Base-by-base conservation (phyloP, 2,329 filamentous ascomycete genomes). In the Aspergillus versicolor region DNA sequence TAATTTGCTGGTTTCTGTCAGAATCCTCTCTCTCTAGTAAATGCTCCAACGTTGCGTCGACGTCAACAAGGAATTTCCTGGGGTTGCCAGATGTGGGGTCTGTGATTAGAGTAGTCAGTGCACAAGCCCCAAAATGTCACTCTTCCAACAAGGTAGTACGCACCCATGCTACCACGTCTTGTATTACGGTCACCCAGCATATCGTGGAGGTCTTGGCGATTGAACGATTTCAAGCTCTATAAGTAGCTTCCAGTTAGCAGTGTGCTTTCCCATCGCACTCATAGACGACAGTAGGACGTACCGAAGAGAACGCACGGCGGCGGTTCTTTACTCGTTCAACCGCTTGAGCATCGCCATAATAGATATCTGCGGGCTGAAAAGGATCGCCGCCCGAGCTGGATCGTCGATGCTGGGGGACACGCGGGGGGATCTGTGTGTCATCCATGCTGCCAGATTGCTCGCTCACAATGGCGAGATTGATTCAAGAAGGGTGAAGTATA, bases 1-100 rank as follows among this genome's bases (percentile, higher is more conserved):
- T 99, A 73, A 99, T 99, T 75, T 97, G 92, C 82, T 91, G 90
- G 75, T 99, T 97, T 56, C 85, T 82, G 75, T 99, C 92, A 30
- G 92, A 95, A 70, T 99, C 94, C 74, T 99, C 94, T 64, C 93
- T 89, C 38, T 86, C 85, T 60, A 91, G 82, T 44, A 99, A 81
- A 58, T 84, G 88, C 69, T 92, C 83, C 56, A 96, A 82, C 0
- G 92, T 97, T 21, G 85, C 81, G 48, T 96, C 89, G 67, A 97
- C 92, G 66, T 94, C 85, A 72, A 97, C 87, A 38, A 96, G 82
- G 75, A 96, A 96, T 65, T 88, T 88, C 60, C 91, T 89, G 56
- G 89, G 85, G 48, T 85, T 80, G 49, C 84, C 79, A 34, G 86
- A 84, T 47, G 81, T 79, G 73, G 92, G 91, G 79, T 96, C 92